These are phyloP conservation scores for Ceratobasidium papillatum DNA, from an alignment of 1,284 basidiomycete species.

Conservation along the genomic window DNA sequence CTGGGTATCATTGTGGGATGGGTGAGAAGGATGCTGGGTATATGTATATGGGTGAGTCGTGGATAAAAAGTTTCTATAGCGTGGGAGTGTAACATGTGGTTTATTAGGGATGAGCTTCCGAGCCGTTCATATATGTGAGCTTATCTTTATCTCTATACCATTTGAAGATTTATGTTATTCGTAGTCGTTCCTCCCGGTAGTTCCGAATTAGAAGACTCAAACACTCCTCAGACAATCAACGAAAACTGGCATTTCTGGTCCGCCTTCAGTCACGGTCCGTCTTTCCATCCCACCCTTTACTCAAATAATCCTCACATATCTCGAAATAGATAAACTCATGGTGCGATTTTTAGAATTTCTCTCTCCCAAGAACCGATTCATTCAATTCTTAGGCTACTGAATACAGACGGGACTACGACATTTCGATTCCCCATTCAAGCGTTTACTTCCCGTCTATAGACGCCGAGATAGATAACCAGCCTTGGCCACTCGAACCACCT, in stretches of 20 bases:
- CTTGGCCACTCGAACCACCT: slow-evolving; percentile 11
- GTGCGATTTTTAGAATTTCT: background rate
- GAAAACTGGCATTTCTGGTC: slow-evolving; percentile 67
- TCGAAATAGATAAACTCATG: slow-evolving; percentile 33
- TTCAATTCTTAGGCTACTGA: background rate
- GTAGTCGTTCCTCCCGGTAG: background rate
- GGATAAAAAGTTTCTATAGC: too few relatives aligned
- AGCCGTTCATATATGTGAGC: slow-evolving; percentile 54
- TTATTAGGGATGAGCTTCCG: slow-evolving; percentile 62
- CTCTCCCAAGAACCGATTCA: background rate
- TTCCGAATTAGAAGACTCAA: slow-evolving; percentile 56
- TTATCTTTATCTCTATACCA: background rate
- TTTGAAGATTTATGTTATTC: background rate
- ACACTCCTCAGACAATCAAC: slow-evolving; percentile 60
- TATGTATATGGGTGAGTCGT: slow-evolving; percentile 47
- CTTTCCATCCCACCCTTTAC: too few relatives aligned
- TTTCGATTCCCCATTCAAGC: slow-evolving; percentile 50
- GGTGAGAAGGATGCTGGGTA: slow-evolving; percentile 48
- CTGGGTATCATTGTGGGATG: slow-evolving; percentile 63
- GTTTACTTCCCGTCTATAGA: slow-evolving; percentile 6
- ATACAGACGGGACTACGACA: slow-evolving; percentile 61
- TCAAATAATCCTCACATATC: too few relatives aligned
- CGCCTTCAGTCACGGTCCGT: slow-evolving; percentile 58
- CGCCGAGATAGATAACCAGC: slow-evolving; percentile 2
- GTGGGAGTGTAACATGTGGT: background rate